Evolutionary conservation across 257 asterid species (phyloP), one percentile per base, ranked within the genome.

Genomic region (Dorcoceras hygrometricum): DNA sequence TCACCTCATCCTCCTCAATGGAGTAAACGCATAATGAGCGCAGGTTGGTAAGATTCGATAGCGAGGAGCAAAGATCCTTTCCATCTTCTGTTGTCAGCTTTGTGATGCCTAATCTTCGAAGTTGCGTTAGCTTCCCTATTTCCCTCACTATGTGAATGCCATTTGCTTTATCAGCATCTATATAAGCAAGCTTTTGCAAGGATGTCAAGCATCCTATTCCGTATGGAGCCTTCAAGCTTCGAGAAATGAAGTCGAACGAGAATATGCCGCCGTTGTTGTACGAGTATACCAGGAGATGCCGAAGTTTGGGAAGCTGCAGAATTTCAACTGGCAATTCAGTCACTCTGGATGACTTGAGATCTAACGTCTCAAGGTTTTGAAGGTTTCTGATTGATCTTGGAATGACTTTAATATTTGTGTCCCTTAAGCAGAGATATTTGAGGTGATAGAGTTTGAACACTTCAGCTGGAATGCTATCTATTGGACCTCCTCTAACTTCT

Each of bases 51-150:
- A 77, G 72, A 19, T 69, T 73, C 12, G 59, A 20, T 8, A 80
- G 63, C 34, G 84, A 76, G 29, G 65, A 56, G 27, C 77, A 80
- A 7, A 80, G 69, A 0, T 71, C 79, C 66, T 18, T 58, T 19
- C 84, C 78, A 56, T 80, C 79, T 68, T 59, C 71, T n/a, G 69
- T 73, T 71, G 66, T 73, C 2, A 80, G 5, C 26, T 70, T 76
- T 5, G 63, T 54, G 9, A 79, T 50, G 26, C 62, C 53, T 19
- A 79, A 56, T 56, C 23, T 32, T 56, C 65, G 67, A 23, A 79
- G 48, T 26, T 66, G 61, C 8, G 75, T 66, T 6, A 76, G 75
- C 43, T 66, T 70, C 8, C 84, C 75, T 23, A 73, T 71, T 62
- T 74, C 77, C 66, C 53, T 36, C 65, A 78, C 69, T 23, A 26